These are phyloP conservation scores for Nitzschia inconspicua DNA, from an alignment of 108 stramenopile species.

Conservation along the genomic window DNA sequence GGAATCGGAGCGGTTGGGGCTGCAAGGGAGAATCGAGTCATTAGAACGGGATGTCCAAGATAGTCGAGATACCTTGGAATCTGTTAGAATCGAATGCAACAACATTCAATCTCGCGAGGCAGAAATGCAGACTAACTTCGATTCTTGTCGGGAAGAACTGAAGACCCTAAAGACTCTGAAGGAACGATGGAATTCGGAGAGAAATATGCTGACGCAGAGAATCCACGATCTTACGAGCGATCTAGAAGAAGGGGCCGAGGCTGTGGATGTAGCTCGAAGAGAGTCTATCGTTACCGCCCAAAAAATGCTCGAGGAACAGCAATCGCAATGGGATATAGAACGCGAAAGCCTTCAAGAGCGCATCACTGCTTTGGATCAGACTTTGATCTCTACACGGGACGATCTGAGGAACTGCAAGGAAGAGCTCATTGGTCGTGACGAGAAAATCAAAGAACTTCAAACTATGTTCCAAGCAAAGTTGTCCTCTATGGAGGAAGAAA, in stretches of 20 bases:
- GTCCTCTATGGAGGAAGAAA: too few species aligned
- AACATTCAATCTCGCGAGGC: neutral
- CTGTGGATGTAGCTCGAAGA: too few species aligned
- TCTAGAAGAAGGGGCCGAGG: too few species aligned
- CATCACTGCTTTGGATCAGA: neutral
- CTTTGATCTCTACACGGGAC: neutral
- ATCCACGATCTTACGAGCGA: too few species aligned
- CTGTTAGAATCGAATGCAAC: slow-evolving; percentile 1
- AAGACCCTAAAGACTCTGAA: too few species aligned
- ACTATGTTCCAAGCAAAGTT: too few species aligned
- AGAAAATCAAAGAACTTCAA: neutral
- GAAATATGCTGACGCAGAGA: too few species aligned
- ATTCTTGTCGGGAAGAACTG: too few species aligned
- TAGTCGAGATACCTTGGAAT: too few species aligned
- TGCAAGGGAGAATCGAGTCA: neutral
- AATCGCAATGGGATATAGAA: neutral
- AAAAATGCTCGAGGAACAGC: neutral
- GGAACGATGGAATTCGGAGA: too few species aligned
- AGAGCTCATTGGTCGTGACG: neutral
- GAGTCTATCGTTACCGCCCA: too few species aligned
- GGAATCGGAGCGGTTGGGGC: neutral
- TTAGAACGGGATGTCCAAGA: too few species aligned
- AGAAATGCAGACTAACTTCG: neutral
- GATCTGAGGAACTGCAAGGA: neutral
- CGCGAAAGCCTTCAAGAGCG: neutral